Evolutionary conservation across 495 filamentous ascomycete species (phyloP).

Genomic region (Aspergillus steynii): DNA sequence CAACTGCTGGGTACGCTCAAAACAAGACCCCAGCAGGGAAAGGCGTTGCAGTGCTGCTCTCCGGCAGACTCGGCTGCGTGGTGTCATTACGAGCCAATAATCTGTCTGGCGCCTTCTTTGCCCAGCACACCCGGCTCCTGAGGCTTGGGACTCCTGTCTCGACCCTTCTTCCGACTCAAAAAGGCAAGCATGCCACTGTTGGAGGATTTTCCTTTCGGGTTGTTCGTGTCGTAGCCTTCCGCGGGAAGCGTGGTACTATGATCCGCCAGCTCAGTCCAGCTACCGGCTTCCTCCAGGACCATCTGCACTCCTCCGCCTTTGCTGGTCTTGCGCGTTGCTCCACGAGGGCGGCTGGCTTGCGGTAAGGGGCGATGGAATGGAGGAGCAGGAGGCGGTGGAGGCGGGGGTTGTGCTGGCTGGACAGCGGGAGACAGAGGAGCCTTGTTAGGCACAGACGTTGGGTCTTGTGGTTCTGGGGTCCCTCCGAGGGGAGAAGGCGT

Average conservation of each 20-base stretch:
- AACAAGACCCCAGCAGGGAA: background rate
- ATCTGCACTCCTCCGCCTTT: conserved; percentile 88
- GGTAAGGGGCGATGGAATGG: conserved; percentile 42
- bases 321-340: conserved; percentile 59
- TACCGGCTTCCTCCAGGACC: conserved; percentile 82
- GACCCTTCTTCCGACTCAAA: conserved; percentile 81
- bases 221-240: conserved; percentile 53
- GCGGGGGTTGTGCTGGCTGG: conserved; percentile 27
- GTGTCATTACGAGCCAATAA: conserved; percentile 39
- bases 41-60: background rate
- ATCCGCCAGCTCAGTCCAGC: conserved; percentile 86
- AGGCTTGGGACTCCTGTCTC: conserved; percentile 89
- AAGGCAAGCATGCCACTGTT: conserved; percentile 86
- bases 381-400: conserved; percentile 33
- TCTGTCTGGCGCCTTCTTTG: conserved; percentile 83
- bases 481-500: conserved; percentile 29
- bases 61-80: background rate
- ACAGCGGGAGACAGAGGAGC: conserved; percentile 18
- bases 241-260: conserved; percentile 75
- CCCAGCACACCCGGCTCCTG: conserved; percentile 91
- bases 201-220: conserved; percentile 49
- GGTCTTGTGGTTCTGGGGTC: conserved; percentile 33
- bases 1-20: background rate
- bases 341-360: conserved; percentile 27
- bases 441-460: conserved; percentile 13